Base-by-base conservation (phyloP, 1,139 yeast genomes). In the Candida dubliniensis region DNA sequence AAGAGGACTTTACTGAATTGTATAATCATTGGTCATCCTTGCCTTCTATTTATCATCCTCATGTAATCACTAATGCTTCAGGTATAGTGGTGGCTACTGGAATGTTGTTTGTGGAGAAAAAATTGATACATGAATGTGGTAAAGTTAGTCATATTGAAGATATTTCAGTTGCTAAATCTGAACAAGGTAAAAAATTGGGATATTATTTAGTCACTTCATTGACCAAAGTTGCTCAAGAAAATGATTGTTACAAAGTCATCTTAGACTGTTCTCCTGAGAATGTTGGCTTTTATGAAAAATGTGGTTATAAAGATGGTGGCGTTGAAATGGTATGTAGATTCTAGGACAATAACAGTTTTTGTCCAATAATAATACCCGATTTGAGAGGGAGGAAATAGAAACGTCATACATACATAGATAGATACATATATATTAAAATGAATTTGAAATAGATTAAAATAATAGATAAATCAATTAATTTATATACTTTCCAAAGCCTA, bases 111-210 rank as follows among this genome's bases (percentile, higher is more conserved):
- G 63, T 86, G 13, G 95, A 86, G 56, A 69, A 67, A 42, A 86
- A 86, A 56, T 55, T 82, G 47, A 82, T 85, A 41, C 98, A 91
- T 61, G 79, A 72, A 40, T 83, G 95, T 62, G 96, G 96, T 0
- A 64, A 74, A 43, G 96, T 89, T 10, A 99, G 98, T 4, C 99
- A 93, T 65, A 86, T 93, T 50, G 99, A 93, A 61, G 99, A 93
- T 61, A 91, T 93, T 48, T 87, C 97, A 0, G 96, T 93, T 5
- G 77, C 82, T 30, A 63, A 65, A 31, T 67, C 75, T 12, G 89
- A 87, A 61, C 97, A 91, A 58, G 99, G 99, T 8, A 83, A 84
- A 61, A 79, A 81, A 53, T 69, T 93, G 43, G 99, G 99, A 0
- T 67, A 74, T 53, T 67, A 75, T 13, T 64, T 93, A 66, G 87